phyloP scores from a whole-genome alignment of 495 filamentous ascomycete genomes.

The Aspergillus homomorphus region DNA sequence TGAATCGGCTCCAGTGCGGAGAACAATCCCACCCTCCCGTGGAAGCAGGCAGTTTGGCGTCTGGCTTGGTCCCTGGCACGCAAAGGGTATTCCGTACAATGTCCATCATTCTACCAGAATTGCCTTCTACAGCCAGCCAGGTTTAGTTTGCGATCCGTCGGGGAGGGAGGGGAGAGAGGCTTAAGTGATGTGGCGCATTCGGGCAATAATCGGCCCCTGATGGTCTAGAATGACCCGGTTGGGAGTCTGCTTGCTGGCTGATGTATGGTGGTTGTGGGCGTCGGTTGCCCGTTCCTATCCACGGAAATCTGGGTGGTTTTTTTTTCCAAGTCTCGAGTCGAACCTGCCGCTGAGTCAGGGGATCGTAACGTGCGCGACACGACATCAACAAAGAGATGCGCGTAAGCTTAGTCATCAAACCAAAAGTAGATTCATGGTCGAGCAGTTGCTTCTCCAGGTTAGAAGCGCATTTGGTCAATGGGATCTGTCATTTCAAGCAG shows the following conservation, averaged over 20 bases:
- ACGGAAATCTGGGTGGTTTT: background rate
- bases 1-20: slow-evolving; percentile 14
- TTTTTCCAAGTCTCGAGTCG: background rate
- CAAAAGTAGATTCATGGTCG: background rate
- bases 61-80: background rate
- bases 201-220: background rate
- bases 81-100: too few species aligned
- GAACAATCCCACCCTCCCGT: slow-evolving; percentile 3
- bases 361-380: background rate
- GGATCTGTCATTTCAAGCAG: too few species aligned
- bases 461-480: too few species aligned
- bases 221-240: background rate
- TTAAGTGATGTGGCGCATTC: background rate
- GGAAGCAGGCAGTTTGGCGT: background rate
- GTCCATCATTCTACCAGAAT: background rate
- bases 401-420: background rate
- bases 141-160: background rate
- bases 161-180: background rate
- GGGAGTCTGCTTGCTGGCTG: background rate
- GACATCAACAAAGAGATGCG: background rate
- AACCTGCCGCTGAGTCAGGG: background rate
- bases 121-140: background rate
- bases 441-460: too few species aligned
- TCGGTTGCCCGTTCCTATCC: background rate
- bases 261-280: background rate